Base-by-base conservation (phyloP, 345 rosid species). In the Aethionema arabicum region DNA sequence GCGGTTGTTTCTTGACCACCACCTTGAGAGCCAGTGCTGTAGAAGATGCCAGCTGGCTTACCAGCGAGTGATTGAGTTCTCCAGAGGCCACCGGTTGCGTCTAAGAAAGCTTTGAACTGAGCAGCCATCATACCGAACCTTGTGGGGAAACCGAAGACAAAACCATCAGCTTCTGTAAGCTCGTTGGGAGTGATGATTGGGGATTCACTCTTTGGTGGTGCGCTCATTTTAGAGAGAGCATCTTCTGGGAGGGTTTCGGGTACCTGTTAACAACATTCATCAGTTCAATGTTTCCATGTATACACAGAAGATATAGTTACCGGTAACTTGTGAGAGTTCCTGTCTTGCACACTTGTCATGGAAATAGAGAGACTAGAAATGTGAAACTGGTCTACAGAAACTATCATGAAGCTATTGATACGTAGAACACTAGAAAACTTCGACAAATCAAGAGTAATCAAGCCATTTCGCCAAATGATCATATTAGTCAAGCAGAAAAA, bases 71-170 rank as follows among this genome's bases (percentile, higher is more conserved):
- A 79, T 39, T 86, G 98, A 53, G 98, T 77, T 66, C 95, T 85
- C 98, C 98, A 89, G 53, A 86, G 78, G 31, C 91, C 95, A 61
- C 98, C 96, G 10, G 98, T 92, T 54, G 96, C 84, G 66, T 92
- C 98, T 63, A 92, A 38, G 74, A 92, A 92, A 45, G 98, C 95
- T 63, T 92, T 92, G 72, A 92, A 92, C 69, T 92, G 98, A 67
- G 98, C 95, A 75, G 93, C 74, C 98, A 92, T 92, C 98, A 92
- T 92, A 32, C 98, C 98, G 38, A 86, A 92, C 76, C 96, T 85
- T 38, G 98, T 92, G 55, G 96, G 98, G 85, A 92, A 92, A 11
- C 98, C 96, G 55, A 89, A 80, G 54, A 89, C 74, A 52, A 88
- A 76, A 4, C 96, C 98, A 72, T 92, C 98, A 31, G 96, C 98